A percentile compares a stretch with the other conserved stretches of the same genome.
These are phyloP conservation scores for Pyrenula massariospora DNA, from an alignment of 495 filamentous ascomycete species.

Conservation along the genomic window DNA sequence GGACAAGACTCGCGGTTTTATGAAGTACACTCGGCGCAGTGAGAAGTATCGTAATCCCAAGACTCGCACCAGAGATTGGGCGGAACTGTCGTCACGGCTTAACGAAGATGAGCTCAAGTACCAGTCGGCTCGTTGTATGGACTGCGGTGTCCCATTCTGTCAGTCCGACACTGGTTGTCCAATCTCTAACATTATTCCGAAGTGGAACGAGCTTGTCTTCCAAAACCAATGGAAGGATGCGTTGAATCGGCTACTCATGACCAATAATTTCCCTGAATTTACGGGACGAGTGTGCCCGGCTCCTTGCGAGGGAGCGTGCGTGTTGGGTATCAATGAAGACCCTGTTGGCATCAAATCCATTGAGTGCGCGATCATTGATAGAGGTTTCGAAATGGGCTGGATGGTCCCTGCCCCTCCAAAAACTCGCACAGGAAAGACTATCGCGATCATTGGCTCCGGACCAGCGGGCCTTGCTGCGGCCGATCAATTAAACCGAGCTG, in stretches of 20 bases:
- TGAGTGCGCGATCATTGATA: slow-evolving; percentile 98
- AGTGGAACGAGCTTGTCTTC: slow-evolving; percentile 96
- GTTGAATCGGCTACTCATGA: slow-evolving; percentile 90
- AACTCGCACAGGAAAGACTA: slow-evolving; percentile 76
- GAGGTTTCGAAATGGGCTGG: slow-evolving; percentile 99
- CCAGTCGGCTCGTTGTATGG: slow-evolving; percentile 97
- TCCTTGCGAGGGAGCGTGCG: slow-evolving; percentile 95
- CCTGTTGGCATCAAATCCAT: slow-evolving; percentile 98
- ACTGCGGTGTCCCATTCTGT: slow-evolving; percentile 99
- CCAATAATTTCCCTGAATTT: slow-evolving; percentile 99
- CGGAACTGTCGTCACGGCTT: slow-evolving; percentile 77
- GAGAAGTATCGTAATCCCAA: slow-evolving; percentile 90
- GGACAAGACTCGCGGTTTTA: slow-evolving; percentile 97
- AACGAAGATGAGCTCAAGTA: slow-evolving; percentile 98
- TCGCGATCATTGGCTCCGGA: slow-evolving; percentile 91
- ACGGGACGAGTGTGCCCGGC: slow-evolving; percentile 97
- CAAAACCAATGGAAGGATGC: slow-evolving; percentile 92
- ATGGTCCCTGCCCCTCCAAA: slow-evolving; percentile 79
- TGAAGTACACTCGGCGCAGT: slow-evolving; percentile 90
- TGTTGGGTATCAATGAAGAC: slow-evolving; percentile 96
- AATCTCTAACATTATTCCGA: slow-evolving; percentile 98
- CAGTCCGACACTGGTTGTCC: slow-evolving; percentile 96
- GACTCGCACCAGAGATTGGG: slow-evolving; percentile 89
- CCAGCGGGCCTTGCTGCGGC: slow-evolving; percentile 86
- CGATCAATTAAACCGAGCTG: slow-evolving; percentile 91